Evolutionary conservation across 2,329 filamentous ascomycete genomes (phyloP).

Genomic region (Aspergillus intermedius): DNA sequence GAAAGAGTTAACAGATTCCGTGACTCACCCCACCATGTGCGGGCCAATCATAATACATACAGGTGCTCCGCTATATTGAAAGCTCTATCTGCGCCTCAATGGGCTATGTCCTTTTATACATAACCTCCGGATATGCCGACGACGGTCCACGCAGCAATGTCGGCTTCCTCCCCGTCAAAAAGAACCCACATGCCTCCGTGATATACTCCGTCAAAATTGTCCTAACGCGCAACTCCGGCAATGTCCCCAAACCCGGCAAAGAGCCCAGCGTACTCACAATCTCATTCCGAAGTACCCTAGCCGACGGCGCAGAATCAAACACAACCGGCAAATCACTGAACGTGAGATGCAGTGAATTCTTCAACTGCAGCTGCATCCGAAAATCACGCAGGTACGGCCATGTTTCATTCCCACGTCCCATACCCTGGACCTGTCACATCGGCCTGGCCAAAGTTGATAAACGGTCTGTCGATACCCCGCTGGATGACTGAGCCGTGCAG

Average conservation of each 20-base stretch:
- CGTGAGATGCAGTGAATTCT: constrained; percentile 8
- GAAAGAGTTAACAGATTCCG: no score
- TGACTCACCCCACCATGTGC: no score
- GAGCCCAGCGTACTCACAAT: background rate
- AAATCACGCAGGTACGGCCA: constrained; percentile 1
- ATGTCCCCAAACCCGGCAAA: constrained; percentile 8
- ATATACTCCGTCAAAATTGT: constrained; percentile 12
- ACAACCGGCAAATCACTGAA: constrained; percentile 15
- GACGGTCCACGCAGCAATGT: constrained; percentile 10
- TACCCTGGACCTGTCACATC: background rate
- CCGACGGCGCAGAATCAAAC: constrained; percentile 2
- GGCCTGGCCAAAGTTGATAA: background rate
- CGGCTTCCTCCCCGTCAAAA: constrained; percentile 6
- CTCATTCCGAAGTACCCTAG: background rate
- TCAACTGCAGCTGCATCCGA: constrained; percentile 1
- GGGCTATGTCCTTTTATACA: background rate
- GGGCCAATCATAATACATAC: no score
- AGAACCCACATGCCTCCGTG: constrained; percentile 10
- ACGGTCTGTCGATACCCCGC: background rate
- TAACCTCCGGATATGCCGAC: constrained; percentile 8
- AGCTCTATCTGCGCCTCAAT: no score
- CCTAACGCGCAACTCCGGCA: constrained; percentile 9
- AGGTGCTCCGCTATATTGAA: no score
- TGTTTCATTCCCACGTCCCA: constrained; percentile 4
- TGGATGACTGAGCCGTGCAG: constrained; percentile 14